Percentiles rank a stretch among this genome's conserved stretches.
phyloP scores from a whole-genome alignment of 129 eudicot genomes.

The Scalesia atractyloides region DNA sequence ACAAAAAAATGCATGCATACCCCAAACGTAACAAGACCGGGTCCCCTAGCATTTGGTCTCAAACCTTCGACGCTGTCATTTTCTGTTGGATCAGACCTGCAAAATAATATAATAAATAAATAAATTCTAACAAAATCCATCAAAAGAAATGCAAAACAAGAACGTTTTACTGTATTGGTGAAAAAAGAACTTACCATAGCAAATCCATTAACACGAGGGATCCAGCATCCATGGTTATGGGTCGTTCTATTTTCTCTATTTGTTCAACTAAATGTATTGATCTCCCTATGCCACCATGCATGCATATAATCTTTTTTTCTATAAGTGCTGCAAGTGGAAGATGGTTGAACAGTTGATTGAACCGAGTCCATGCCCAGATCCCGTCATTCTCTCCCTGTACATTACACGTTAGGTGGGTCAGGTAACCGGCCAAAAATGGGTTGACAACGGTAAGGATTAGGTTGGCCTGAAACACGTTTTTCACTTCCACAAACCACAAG shows the following conservation, averaged over 20 bases:
- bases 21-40: conserved; percentile 95
- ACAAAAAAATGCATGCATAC: conserved; percentile 40
- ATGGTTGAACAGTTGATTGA: conserved; percentile 84
- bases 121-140: conserved; percentile 8
- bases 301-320: conserved; percentile 87
- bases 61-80: conserved; percentile 93
- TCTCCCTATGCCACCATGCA: conserved; percentile 99
- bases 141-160: neutral
- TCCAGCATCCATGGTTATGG: conserved; percentile 99
- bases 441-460: neutral
- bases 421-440: neutral
- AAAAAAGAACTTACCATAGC: conserved; percentile 54
- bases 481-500: neutral
- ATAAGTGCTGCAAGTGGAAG: conserved; percentile 96
- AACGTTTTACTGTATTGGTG: neutral
- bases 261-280: conserved; percentile 93
- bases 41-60: conserved; percentile 96
- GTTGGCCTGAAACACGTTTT: neutral
- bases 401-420: neutral
- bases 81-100: conserved; percentile 97
- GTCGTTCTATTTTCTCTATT: conserved; percentile 93
- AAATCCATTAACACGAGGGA: conserved; percentile 91
- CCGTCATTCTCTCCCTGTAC: conserved; percentile 95
- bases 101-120: conserved; percentile 3
- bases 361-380: conserved; percentile 98